phyloP scores from a whole-genome alignment of 1,284 basidiomycete species.

The Ustilago cynodontis region DNA sequence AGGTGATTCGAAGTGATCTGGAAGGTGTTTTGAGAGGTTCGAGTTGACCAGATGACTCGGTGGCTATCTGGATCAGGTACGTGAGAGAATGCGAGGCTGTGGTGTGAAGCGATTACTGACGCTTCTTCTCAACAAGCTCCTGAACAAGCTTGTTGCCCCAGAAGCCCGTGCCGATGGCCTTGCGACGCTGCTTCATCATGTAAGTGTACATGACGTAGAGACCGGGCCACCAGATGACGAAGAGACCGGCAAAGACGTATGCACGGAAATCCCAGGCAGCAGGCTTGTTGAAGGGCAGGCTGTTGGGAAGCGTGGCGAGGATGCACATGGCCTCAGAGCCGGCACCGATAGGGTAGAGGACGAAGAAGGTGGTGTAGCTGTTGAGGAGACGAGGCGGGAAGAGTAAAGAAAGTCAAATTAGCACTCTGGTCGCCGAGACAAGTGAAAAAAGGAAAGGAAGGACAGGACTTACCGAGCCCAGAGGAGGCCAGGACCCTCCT shows the following conservation, averaged over 20 bases:
- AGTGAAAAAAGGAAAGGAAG: not conserved
- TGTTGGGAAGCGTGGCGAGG: slow-evolving; percentile 79
- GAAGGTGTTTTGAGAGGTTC: not conserved
- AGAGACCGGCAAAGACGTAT: slow-evolving; percentile 75
- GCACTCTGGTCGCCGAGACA: not conserved
- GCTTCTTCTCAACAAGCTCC: slow-evolving; percentile 63
- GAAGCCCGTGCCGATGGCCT: slow-evolving; percentile 76
- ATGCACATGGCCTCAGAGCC: slow-evolving; percentile 88
- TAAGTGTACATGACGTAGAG: slow-evolving; percentile 89
- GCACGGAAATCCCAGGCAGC: slow-evolving; percentile 48
- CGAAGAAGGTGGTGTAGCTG: slow-evolving; percentile 87
- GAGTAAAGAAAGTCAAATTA: not conserved
- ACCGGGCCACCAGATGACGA: slow-evolving; percentile 90
- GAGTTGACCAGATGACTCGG: not conserved
- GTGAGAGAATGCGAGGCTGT: too few species aligned
- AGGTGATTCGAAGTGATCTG: not conserved
- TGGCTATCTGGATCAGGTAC: not conserved
- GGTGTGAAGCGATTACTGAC: slow-evolving; percentile 12
- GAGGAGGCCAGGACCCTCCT: slow-evolving; percentile 54
- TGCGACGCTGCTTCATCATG: slow-evolving; percentile 86
- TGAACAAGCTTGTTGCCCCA: slow-evolving; percentile 59
- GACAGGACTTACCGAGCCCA: slow-evolving; percentile 48
- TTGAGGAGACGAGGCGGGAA: not conserved
- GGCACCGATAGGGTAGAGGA: slow-evolving; percentile 92
- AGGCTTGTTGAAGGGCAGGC: slow-evolving; percentile 42